Evolutionary conservation across 371 early-diverging fungal genomes (phyloP), one percentile per base, ranked within the genome.

Genomic region (Mucor indicus): DNA sequence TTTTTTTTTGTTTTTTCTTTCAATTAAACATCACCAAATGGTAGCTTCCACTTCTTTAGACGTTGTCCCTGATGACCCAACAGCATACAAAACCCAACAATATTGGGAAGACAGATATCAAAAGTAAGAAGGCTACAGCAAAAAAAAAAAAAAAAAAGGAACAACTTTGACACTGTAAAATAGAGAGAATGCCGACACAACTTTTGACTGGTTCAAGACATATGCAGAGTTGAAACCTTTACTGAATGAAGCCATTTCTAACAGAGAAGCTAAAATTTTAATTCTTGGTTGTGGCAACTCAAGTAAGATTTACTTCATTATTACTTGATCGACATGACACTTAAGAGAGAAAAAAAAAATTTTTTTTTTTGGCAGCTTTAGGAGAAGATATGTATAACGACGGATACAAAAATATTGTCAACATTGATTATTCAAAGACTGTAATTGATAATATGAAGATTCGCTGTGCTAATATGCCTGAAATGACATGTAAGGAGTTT

Each of bases 121-220:
- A 57, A 52, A 67, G 68, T 69, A 55, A 46, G n/a, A n/a, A n/a
- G n/a, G n/a, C n/a, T n/a, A n/a, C n/a, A n/a, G n/a, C n/a, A n/a
- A n/a, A n/a, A n/a, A n/a, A n/a, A n/a, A n/a, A n/a, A n/a, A n/a
- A n/a, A n/a, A n/a, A n/a, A 53, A 39, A 16, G 24, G 21, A 30
- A 30, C 30, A 33, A 38, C 12, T n/a, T 40, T 32, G 24, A n/a
- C 19, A 10, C 3, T 13, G 29, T 2, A 10, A 24, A 30, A 9
- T n/a, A 80, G 81, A 45, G 79, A 83, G 41, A 55, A 68, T 37
- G 39, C 72, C 3, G 71, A 70, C n/a, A 70, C 69, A 17, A 77
- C 81, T 4, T 91, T 89, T 64, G 91, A 91, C 79, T 91, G 91
- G 91, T 91, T 90, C 74, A 91, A 91, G 66, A 85, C 85, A 15